Evolutionary conservation across 331 rosid genomes (phyloP).

Genomic region (Cydonia oblonga): DNA sequence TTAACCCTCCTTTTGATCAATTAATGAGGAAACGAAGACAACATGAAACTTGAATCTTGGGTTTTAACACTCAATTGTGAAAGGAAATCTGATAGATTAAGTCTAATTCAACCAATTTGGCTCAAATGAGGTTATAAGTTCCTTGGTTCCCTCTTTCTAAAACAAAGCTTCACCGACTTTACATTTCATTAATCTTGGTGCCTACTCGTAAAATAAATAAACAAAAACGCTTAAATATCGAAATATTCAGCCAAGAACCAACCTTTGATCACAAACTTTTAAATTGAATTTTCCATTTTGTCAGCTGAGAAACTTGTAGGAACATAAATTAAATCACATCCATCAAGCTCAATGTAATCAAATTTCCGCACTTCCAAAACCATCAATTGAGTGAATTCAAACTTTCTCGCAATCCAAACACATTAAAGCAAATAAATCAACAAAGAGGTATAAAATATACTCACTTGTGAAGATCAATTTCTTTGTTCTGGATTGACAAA

Average conservation of each 20-base stretch:
- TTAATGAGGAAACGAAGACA: not conserved
- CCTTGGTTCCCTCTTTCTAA: not conserved
- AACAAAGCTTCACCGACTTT: not conserved
- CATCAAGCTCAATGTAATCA: not conserved
- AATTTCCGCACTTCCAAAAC: not conserved
- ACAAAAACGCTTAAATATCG: not conserved
- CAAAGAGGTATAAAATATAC: not conserved
- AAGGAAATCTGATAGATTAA: not conserved
- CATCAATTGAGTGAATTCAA: not conserved
- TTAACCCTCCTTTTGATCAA: not conserved
- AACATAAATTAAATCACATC: not conserved
- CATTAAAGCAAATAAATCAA: not conserved
- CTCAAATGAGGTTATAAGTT: not conserved
- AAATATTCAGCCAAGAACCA: not conserved
- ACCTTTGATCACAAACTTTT: not conserved
- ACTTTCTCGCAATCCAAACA: not conserved
- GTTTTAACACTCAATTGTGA: not conserved
- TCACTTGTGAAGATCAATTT: constrained; percentile 48
- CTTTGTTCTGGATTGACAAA: constrained; percentile 44
- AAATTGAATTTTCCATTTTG: not conserved
- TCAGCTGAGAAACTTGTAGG: not conserved
- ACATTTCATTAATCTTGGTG: not conserved
- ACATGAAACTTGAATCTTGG: not conserved
- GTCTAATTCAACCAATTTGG: not conserved
- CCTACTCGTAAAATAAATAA: not conserved